Evolutionary conservation across 176 grass and related monocot genomes (phyloP).

Genomic region (Lolium perenne): DNA sequence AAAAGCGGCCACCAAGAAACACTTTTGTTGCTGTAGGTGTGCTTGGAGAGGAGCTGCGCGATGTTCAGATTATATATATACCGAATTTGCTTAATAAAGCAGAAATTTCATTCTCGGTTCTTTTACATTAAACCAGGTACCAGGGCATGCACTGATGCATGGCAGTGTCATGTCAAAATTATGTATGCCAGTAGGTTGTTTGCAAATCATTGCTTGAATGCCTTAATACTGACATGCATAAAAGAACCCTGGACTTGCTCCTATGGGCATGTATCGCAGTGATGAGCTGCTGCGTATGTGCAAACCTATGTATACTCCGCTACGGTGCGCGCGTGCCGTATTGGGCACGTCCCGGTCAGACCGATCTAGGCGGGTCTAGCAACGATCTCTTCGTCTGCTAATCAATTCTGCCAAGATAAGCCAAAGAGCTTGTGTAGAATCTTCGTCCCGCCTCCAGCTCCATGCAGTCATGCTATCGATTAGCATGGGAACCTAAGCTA

Average conservation of each 20-base stretch:
- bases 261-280: background rate
- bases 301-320: background rate
- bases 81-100: too few relatives aligned
- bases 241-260: background rate
- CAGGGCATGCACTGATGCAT: too few relatives aligned
- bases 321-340: constrained; percentile 3
- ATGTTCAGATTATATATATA: too few relatives aligned
- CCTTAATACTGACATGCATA: background rate
- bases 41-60: too few relatives aligned
- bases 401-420: background rate
- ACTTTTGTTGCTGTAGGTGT: too few relatives aligned
- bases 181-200: background rate
- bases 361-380: background rate
- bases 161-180: background rate
- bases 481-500: background rate
- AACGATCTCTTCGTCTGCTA: background rate
- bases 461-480: background rate
- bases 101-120: too few relatives aligned
- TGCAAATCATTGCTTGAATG: background rate
- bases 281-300: background rate
- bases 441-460: background rate
- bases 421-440: background rate
- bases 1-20: too few relatives aligned
- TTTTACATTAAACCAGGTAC: too few relatives aligned
- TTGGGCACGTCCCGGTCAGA: background rate